Evolutionary conservation across 306 rosid species (phyloP).

Genomic region (Datisca glomerata): DNA sequence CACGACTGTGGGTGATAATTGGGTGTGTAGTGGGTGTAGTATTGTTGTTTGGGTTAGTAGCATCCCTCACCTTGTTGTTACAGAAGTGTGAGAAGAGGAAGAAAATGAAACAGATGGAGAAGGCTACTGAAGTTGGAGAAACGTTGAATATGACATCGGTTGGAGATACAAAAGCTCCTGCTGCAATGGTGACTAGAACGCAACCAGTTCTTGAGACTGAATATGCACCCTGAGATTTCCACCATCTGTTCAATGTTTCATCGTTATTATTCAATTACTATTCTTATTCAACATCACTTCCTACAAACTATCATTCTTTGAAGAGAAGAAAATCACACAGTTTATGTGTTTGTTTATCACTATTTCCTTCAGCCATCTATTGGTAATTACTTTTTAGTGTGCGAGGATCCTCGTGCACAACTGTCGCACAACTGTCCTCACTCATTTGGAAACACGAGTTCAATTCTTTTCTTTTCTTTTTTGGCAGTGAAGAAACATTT

Average conservation of each 20-base stretch:
- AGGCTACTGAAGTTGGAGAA: constrained; percentile 78
- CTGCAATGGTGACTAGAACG: constrained; percentile 76
- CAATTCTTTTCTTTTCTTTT: too few species aligned
- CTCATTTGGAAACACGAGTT: too few species aligned
- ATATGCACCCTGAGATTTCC: constrained; percentile 53
- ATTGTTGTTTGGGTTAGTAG: constrained; percentile 33
- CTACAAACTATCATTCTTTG: too few species aligned
- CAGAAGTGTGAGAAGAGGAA: constrained; percentile 43
- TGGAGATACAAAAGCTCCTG: constrained; percentile 79
- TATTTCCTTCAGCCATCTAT: too few species aligned
- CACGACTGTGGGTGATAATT: constrained; percentile 52
- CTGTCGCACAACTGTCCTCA: too few species aligned
- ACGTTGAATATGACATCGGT: constrained; percentile 70
- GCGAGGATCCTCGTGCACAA: too few species aligned
- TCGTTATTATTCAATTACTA: background rate
- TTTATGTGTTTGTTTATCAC: too few species aligned
- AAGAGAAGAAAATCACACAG: too few species aligned
- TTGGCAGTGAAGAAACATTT: too few species aligned
- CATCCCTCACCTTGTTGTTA: constrained; percentile 42
- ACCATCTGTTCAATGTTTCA: constrained; percentile 1
- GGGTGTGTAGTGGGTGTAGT: constrained; percentile 80
- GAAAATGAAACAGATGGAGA: constrained; percentile 78
- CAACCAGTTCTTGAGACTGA: constrained; percentile 88
- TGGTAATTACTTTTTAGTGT: too few species aligned
- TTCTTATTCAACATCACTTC: too few species aligned